Conservation (phyloP, 192 early-diverging fungal genomes). For the Umbelopsis vinacea region DNA sequence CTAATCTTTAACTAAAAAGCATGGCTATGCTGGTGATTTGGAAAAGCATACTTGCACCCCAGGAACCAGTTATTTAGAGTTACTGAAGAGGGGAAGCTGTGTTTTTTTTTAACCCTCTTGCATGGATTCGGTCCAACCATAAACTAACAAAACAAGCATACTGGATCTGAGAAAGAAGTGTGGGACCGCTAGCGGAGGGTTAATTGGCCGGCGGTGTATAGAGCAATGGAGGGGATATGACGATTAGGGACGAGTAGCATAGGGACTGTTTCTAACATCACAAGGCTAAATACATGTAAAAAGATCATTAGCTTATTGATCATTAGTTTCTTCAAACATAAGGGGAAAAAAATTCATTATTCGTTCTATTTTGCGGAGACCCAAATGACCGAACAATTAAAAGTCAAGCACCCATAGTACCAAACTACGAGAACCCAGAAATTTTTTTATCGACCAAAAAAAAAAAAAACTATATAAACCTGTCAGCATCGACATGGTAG, state of each 20-base stretch:
- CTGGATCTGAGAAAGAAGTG: constrained; percentile 2
- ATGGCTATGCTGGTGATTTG: no score
- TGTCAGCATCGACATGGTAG: no score
- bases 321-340: no score
- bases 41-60: no score
- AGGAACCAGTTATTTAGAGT: not conserved
- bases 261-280: not conserved
- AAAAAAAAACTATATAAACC: no score
- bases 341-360: no score
- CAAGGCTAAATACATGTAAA: not conserved
- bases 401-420: not conserved
- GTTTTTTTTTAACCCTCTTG: not conserved
- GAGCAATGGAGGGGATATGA: not conserved
- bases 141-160: not conserved
- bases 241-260: not conserved
- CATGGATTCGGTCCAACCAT: not conserved
- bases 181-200: not conserved
- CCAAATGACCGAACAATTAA: not conserved
- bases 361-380: not conserved
- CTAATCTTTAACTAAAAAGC: no score
- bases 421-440: no score
- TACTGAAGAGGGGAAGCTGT: not conserved
- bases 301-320: no score
- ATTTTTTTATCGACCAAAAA: not conserved
- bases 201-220: not conserved